Evolutionary conservation across 768 basidiomycete genomes (phyloP).

Genomic region (Mycena maculata): DNA sequence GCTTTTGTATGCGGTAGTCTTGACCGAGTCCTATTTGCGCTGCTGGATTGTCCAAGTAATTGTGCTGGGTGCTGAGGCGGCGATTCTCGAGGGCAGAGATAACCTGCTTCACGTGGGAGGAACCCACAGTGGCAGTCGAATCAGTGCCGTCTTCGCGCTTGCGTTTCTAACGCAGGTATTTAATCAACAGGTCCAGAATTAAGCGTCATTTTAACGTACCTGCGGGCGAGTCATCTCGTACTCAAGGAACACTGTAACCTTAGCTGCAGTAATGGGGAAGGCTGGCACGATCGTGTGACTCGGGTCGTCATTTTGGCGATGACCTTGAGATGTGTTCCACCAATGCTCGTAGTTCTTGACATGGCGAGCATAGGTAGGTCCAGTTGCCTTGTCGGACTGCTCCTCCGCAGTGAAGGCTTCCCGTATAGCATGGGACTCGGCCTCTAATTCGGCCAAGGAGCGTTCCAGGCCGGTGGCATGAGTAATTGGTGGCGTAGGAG

Average conservation of each 20-base stretch:
- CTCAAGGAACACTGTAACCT: not conserved
- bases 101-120: no score
- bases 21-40: slow-evolving; percentile 7
- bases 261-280: not conserved
- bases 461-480: not conserved
- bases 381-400: not conserved
- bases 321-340: not conserved
- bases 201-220: not conserved
- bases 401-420: not conserved
- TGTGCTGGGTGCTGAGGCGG: slow-evolving; percentile 14
- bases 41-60: not conserved
- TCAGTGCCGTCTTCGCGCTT: no score
- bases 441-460: not conserved
- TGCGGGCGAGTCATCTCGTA: not conserved
- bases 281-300: not conserved
- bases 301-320: not conserved
- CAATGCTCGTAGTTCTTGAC: not conserved
- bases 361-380: not conserved
- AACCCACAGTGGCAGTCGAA: no score
- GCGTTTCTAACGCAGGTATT: no score
- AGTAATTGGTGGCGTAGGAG: no score
- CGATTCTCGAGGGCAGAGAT: slow-evolving; percentile 19
- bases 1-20: not conserved
- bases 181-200: no score
- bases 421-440: not conserved